A percentile compares a stretch with the other conserved stretches of the same genome.
Conservation (phyloP, 805 yeast genomes). For the Ogataea paraovalis region DNA sequence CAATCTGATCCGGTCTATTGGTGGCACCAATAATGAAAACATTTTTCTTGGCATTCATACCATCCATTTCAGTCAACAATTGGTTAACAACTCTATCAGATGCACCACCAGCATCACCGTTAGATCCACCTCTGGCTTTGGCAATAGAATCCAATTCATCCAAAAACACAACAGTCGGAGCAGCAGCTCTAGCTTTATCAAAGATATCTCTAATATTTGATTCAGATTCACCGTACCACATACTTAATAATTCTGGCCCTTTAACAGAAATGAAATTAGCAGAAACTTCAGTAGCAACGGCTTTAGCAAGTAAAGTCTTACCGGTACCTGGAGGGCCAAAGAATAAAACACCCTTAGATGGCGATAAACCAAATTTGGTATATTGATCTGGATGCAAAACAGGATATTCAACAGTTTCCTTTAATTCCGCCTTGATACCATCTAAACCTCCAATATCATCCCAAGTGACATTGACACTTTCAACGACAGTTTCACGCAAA, state of each 20-base stretch:
- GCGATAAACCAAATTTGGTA: conserved; percentile 95
- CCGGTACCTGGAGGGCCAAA: conserved; percentile 99
- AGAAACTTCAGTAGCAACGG: conserved; percentile 98
- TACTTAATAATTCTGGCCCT: conserved; percentile 94
- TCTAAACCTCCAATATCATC: conserved; percentile 99
- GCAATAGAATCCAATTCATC: conserved; percentile 99
- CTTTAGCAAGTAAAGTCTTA: conserved; percentile 96
- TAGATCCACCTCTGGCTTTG: conserved; percentile 89
- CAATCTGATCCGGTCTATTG: conserved; percentile 98
- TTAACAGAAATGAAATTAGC: conserved; percentile 97
- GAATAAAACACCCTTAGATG: conserved; percentile 97
- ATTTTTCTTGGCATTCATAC: conserved; percentile 99
- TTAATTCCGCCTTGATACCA: conserved; percentile 91
- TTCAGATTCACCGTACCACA: conserved; percentile 99
- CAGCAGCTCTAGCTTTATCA: conserved; percentile 98
- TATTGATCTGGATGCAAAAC: conserved; percentile 98
- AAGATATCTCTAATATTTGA: conserved; percentile 96
- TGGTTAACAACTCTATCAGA: conserved; percentile 95
- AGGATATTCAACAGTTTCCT: conserved; percentile 98
- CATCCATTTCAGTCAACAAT: conserved; percentile 97
- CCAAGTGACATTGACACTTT: conserved; percentile 98
- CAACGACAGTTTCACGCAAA: conserved; percentile 98
- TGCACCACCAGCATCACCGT: conserved; percentile 96
- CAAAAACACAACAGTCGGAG: conserved; percentile 97
- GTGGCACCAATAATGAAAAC: conserved; percentile 99